A percentile compares a stretch with the other conserved stretches of the same genome.
These are phyloP conservation scores for Ustilago crameri DNA, from an alignment of 1,284 basidiomycete genomes.

Conservation along the genomic window DNA sequence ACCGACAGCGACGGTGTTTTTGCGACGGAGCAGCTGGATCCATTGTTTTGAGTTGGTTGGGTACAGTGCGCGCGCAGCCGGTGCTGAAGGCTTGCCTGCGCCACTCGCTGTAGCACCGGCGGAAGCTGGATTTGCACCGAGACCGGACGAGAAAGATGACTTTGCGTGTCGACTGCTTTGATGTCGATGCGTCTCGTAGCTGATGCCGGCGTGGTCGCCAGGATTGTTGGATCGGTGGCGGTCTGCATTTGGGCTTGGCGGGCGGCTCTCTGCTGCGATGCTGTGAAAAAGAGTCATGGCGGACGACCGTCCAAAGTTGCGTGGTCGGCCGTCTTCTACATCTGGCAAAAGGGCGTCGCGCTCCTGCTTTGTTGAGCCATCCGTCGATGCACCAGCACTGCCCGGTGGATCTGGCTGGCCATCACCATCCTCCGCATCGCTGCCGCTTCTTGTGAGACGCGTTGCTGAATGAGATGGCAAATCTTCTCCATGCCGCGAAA, in stretches of 20 bases:
- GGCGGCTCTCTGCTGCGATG: conserved; percentile 49
- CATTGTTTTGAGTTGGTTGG: conserved; percentile 59
- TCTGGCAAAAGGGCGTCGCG: conserved; percentile 52
- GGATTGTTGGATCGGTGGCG: conserved; percentile 13
- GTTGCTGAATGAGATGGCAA: conserved; percentile 20
- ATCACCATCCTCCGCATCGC: conserved; percentile 19
- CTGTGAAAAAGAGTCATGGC: conserved; percentile 49
- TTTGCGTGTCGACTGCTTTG: conserved; percentile 5
- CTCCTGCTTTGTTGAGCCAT: conserved; percentile 25
- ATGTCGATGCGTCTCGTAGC: conserved; percentile 44
- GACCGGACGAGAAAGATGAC: not conserved
- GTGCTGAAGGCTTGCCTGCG: conserved; percentile 7
- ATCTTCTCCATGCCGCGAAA: conserved; percentile 16
- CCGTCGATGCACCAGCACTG: not conserved
- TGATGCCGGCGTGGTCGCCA: conserved; percentile 36
- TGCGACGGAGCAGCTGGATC: conserved; percentile 56
- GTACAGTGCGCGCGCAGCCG: conserved; percentile 40
- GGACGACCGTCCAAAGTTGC: conserved; percentile 57
- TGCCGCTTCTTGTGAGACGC: conserved; percentile 10
- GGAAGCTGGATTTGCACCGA: not conserved
- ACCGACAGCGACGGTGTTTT: conserved; percentile 59
- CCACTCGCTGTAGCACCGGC: not conserved
- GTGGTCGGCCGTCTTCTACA: conserved; percentile 59
- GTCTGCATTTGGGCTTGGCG: conserved; percentile 40
- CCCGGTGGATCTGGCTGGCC: not conserved